Percentiles rank a stretch among this genome's conserved stretches.
phyloP scores from a whole-genome alignment of 2,329 filamentous ascomycete species.

The Exophiala dermatitidis region DNA sequence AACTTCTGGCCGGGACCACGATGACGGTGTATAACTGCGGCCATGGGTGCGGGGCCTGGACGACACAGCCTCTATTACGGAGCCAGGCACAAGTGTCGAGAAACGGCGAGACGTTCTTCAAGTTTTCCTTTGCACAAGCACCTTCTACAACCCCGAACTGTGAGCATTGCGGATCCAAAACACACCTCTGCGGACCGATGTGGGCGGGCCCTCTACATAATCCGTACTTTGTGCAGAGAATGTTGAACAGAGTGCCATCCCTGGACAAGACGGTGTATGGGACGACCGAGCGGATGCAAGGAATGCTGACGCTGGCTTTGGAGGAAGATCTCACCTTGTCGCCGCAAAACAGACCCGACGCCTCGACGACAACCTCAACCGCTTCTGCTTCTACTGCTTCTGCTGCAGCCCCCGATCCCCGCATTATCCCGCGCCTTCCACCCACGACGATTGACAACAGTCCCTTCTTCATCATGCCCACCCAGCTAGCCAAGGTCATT shows the following conservation, averaged over 20 bases:
- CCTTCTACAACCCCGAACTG: constrained; percentile 62
- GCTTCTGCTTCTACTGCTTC: no score
- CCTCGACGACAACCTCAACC: constrained; percentile 5
- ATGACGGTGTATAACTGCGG: constrained; percentile 94
- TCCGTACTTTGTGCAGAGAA: constrained; percentile 67
- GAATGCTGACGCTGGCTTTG: constrained; percentile 82
- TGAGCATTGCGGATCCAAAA: constrained; percentile 76
- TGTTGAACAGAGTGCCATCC: constrained; percentile 64
- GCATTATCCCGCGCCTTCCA: constrained; percentile 43
- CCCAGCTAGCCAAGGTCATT: constrained; percentile 64
- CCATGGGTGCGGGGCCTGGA: constrained; percentile 83
- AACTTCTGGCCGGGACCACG: constrained; percentile 80
- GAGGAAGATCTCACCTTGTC: constrained; percentile 55
- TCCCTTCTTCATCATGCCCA: constrained; percentile 82
- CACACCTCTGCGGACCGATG: constrained; percentile 88
- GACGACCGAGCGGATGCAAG: constrained; percentile 73
- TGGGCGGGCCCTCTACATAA: constrained; percentile 87
- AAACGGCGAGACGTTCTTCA: constrained; percentile 65
- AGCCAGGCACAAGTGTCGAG: constrained; percentile 62
- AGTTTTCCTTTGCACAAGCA: constrained; percentile 66
- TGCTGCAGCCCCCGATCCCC: constrained; percentile 24
- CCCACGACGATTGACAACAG: constrained; percentile 62
- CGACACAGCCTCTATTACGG: constrained; percentile 68
- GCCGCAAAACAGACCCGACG: constrained; percentile 16
- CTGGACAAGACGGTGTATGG: constrained; percentile 65